These are phyloP conservation scores for Ustilago tritici DNA, from an alignment of 1,284 basidiomycete genomes.

Conservation along the genomic window DNA sequence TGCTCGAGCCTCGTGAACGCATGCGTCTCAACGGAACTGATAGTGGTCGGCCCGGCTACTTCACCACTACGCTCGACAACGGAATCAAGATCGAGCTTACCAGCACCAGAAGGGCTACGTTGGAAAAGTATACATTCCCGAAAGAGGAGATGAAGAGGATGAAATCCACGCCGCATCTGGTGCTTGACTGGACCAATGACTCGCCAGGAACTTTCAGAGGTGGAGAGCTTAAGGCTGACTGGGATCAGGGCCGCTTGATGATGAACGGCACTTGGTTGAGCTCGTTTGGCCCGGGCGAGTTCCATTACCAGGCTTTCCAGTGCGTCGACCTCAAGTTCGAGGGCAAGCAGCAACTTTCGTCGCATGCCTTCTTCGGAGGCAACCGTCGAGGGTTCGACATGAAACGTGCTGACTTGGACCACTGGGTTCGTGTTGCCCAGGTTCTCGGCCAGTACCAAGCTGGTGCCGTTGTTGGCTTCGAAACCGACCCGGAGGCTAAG, in stretches of 20 bases:
- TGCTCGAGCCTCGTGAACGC: slow-evolving; percentile 53
- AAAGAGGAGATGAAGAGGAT: slow-evolving; percentile 26
- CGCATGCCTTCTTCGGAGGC: slow-evolving; percentile 56
- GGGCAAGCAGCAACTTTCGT: slow-evolving; percentile 51
- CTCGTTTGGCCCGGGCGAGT: slow-evolving; percentile 50
- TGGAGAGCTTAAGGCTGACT: slow-evolving; percentile 51
- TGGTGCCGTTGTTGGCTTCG: slow-evolving; percentile 54
- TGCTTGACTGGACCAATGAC: slow-evolving; percentile 64
- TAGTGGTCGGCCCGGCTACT: slow-evolving; percentile 58
- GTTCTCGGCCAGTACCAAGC: slow-evolving; percentile 52
- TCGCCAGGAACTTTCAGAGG: slow-evolving; percentile 55
- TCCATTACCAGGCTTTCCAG: slow-evolving; percentile 50
- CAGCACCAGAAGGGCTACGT: slow-evolving; percentile 54
- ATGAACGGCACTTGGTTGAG: slow-evolving; percentile 57
- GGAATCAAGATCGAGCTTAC: slow-evolving; percentile 60
- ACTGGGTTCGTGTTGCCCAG: slow-evolving; percentile 47
- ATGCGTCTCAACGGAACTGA: slow-evolving; percentile 43
- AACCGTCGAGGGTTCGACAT: slow-evolving; percentile 55
- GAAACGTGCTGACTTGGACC: slow-evolving; percentile 43
- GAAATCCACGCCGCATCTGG: slow-evolving; percentile 44
- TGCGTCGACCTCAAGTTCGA: slow-evolving; percentile 55
- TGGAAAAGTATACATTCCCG: slow-evolving; percentile 59
- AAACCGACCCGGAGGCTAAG: slow-evolving; percentile 7
- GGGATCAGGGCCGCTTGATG: slow-evolving; percentile 41
- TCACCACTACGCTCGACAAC: slow-evolving; percentile 58